These are phyloP conservation scores for Geosmithia morbida DNA, from an alignment of 2,329 filamentous ascomycete genomes.

Conservation along the genomic window DNA sequence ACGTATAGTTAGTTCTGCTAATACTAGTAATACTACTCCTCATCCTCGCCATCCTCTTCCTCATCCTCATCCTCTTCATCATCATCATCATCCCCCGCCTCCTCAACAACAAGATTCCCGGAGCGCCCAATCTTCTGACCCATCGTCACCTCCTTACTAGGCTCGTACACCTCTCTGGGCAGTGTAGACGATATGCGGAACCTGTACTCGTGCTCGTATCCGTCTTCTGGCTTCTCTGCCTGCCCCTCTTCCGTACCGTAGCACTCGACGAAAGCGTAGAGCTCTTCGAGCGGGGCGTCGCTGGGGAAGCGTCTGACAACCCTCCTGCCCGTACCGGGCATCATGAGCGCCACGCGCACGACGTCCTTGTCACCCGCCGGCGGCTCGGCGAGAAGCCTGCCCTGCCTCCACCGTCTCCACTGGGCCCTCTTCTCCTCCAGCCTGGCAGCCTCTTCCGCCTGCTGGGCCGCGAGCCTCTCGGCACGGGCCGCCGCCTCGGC, in stretches of 20 bases:
- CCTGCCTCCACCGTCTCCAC: constrained; percentile 72
- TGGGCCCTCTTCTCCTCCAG: constrained; percentile 34
- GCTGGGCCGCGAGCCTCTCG: constrained; percentile 43
- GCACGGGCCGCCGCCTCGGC: constrained; percentile 57
- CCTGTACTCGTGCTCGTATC: constrained; percentile 66
- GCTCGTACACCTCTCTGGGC: constrained; percentile 67
- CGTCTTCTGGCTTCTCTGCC: constrained; percentile 35
- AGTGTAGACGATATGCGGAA: constrained; percentile 79
- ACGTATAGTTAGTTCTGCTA: neutral
- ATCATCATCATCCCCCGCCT: constrained; percentile 19
- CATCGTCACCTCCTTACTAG: constrained; percentile 51
- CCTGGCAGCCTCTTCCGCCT: constrained; percentile 44
- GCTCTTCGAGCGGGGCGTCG: constrained; percentile 63
- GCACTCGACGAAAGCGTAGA: constrained; percentile 95
- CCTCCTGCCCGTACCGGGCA: constrained; percentile 51
- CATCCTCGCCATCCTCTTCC: constrained; percentile 17
- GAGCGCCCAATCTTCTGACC: constrained; percentile 64
- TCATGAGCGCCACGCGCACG: constrained; percentile 56
- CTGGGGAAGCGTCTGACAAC: constrained; percentile 62
- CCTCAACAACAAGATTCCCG: constrained; percentile 82
- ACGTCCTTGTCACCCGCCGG: constrained; percentile 44
- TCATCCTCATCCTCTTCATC: constrained; percentile 41
- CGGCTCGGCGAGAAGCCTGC: constrained; percentile 55
- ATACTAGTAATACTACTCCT: neutral
- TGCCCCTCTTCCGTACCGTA: constrained; percentile 28